These are phyloP conservation scores for Urtica urens DNA, from an alignment of 306 rosid species.

Conservation along the genomic window DNA sequence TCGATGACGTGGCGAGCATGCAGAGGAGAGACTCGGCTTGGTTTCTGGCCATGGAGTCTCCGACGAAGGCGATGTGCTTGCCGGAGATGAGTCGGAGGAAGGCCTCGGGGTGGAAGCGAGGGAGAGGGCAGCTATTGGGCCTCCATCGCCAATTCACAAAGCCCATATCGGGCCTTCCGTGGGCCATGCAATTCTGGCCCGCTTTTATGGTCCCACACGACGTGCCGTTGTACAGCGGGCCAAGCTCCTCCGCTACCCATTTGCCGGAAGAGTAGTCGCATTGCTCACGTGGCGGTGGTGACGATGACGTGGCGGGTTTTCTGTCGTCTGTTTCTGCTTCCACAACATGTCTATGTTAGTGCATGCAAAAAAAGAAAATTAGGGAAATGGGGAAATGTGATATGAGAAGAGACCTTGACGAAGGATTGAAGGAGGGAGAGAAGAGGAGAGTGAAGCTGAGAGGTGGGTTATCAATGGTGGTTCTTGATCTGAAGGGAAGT, in stretches of 20 bases:
- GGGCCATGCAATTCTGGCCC: conserved; percentile 63
- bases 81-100: conserved; percentile 43
- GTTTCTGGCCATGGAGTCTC: conserved; percentile 96
- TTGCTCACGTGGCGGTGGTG: too few species aligned
- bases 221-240: conserved; percentile 76
- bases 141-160: conserved; percentile 80
- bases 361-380: conserved; percentile 4
- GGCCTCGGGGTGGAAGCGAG: conserved; percentile 66
- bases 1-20: conserved; percentile 44
- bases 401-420: conserved; percentile 13
- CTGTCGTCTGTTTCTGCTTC: too few species aligned
- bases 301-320: too few species aligned
- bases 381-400: background rate
- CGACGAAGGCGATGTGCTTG: conserved; percentile 77
- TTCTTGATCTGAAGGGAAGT: conserved; percentile 24
- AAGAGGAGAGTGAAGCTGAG: conserved; percentile 17
- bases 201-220: conserved; percentile 68
- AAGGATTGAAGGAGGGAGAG: conserved; percentile 5
- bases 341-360: too few species aligned
- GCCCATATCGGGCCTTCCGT: conserved; percentile 59
- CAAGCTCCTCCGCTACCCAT: conserved; percentile 52
- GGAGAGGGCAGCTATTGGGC: conserved; percentile 50
- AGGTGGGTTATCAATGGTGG: conserved; percentile 29
- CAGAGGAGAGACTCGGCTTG: conserved; percentile 93
- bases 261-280: conserved; percentile 66